Base-by-base conservation (phyloP, 495 filamentous ascomycete genomes). In the Penicillium coffeae region DNA sequence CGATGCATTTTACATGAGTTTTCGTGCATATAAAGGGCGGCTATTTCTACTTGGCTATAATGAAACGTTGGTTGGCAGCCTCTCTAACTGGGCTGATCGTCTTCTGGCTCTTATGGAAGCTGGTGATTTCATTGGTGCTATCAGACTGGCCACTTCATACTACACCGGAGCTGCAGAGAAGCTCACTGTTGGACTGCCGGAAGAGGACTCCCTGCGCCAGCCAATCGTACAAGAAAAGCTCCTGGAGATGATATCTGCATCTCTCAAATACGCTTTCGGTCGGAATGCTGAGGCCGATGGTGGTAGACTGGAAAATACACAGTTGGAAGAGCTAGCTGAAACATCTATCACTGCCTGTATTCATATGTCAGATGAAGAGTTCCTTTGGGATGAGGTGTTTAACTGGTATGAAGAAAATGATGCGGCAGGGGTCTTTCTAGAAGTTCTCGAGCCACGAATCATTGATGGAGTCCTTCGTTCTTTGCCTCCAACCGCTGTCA, bases 71-170 rank as follows among this genome's bases (percentile, higher is more conserved):
- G 83, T 97, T 39, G 93, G 93, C 16, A 86, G 83, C 25, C 69
- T 98, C 38, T 96, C 94, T 10, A 97, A 97, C 57, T 98, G 93
- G 93, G 93, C 93, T n/a, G 93, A 98, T 69, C 78, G 93, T 51
- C 73, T 98, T n/a, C 81, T 95, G 45, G 91, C 92, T 1, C 73
- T 96, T 48, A 95, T 98, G 89, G 90, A 97, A 61, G 84, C 89
- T 37, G 93, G 93, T 21, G 89, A 95, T 60, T 94, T 90, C 55
- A 89, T 98, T 54, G 84, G 83, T 6, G 92, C 94, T 6, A 96
- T 98, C 43, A 76, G 80, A 50, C 76, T 96, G 55, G 93, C 93
- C 3, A 96, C 90, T 1, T 83, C 86, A 0, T 98, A 95, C 65
- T 96, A 95, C 64, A 83, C 81, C 10, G 94, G 93, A 16, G 81